Evolutionary conservation across 2,329 filamentous ascomycete species (phyloP).

Genomic region (Alternaria conjuncta): DNA sequence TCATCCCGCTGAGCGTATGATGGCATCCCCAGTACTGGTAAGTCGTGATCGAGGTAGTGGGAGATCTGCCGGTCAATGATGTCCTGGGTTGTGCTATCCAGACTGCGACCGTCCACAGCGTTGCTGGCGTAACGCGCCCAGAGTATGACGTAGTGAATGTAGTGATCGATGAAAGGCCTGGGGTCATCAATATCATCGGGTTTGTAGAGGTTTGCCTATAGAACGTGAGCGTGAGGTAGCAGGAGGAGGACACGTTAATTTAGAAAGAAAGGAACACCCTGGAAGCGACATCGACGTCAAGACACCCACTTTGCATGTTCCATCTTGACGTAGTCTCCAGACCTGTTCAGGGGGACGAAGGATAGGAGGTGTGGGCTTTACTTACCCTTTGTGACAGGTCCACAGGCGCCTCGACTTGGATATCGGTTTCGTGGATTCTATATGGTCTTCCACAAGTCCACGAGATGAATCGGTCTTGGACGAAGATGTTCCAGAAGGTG

Average conservation of each 20-base stretch:
- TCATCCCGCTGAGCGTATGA: background rate
- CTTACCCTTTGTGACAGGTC: conserved; percentile 28
- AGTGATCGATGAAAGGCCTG: conserved; percentile 26
- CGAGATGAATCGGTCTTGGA: conserved; percentile 37
- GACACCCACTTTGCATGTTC: background rate
- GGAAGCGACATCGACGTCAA: background rate
- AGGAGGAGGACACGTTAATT: background rate
- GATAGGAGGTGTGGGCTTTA: background rate
- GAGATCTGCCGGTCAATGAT: conserved; percentile 18
- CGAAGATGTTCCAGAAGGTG: conserved; percentile 39
- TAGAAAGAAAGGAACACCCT: background rate
- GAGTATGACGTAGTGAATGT: conserved; percentile 29
- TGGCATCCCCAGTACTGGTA: conserved; percentile 1
- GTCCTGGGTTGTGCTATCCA: conserved; percentile 9
- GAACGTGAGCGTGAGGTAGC: background rate
- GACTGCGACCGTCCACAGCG: conserved; percentile 28
- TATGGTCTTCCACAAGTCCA: conserved; percentile 41
- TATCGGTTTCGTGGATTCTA: conserved; percentile 35
- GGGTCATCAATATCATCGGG: conserved; percentile 3
- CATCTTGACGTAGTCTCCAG: background rate
- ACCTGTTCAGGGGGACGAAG: background rate
- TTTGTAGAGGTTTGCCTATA: conserved; percentile 20
- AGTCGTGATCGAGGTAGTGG: conserved; percentile 8
- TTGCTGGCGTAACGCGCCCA: conserved; percentile 34
- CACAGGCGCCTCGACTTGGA: conserved; percentile 32